Percentiles rank a stretch among this genome's conserved stretches.
Evolutionary conservation across 1,284 basidiomycete species (phyloP).

Genomic region (Pulchroboletus neoregius): DNA sequence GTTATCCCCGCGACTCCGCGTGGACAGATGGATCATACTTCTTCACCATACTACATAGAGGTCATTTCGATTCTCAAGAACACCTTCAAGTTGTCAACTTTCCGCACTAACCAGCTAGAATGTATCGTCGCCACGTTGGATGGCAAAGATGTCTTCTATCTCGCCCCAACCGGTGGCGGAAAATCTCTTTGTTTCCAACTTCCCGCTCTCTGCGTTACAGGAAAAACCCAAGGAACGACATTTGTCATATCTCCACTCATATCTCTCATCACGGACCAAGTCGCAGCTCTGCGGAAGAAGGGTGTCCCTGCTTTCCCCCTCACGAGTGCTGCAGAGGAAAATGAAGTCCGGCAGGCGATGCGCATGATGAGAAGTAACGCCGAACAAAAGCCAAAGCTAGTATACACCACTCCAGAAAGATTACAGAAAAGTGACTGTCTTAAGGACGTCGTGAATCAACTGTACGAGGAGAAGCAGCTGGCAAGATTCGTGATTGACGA

Average conservation of each 20-base stretch:
- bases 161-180: conserved; percentile 97
- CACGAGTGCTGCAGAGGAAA: conserved; percentile 59
- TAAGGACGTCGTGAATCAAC: conserved; percentile 49
- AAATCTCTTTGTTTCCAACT: conserved; percentile 87
- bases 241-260: conserved; percentile 90
- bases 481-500: conserved; percentile 96
- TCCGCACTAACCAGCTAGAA: conserved; percentile 84
- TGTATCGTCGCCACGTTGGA: conserved; percentile 80
- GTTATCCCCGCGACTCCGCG: not conserved
- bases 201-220: conserved; percentile 77
- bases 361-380: conserved; percentile 38
- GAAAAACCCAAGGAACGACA: conserved; percentile 77
- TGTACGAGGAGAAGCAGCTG: conserved; percentile 58
- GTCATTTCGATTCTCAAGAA: conserved; percentile 58
- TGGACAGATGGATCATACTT: conserved; percentile 27
- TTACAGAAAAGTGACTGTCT: conserved; percentile 63
- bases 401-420: conserved; percentile 96
- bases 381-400: conserved; percentile 53
- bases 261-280: conserved; percentile 91
- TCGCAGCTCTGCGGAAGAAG: conserved; percentile 62
- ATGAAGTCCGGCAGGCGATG: conserved; percentile 40
- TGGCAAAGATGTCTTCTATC: conserved; percentile 86
- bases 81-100: conserved; percentile 66
- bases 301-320: conserved; percentile 56
- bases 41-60: conserved; percentile 51